These are phyloP conservation scores for Macrotyloma uniflorum DNA, from an alignment of 306 rosid genomes.

Conservation along the genomic window DNA sequence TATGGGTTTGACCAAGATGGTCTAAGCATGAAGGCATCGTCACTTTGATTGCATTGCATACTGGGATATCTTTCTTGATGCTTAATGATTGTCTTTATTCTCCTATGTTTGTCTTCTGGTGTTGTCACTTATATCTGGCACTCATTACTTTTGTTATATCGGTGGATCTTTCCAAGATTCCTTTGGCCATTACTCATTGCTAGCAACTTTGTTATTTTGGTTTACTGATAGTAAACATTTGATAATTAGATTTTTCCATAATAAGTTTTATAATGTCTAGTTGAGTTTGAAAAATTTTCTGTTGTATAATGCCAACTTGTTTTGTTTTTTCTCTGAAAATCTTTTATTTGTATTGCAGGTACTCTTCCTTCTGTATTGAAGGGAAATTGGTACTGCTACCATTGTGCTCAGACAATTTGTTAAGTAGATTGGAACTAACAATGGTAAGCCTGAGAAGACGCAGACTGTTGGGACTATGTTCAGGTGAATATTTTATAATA, in stretches of 20 bases:
- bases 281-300: not conserved
- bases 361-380: conserved; percentile 19
- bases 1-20: conserved; percentile 27
- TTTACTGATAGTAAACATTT: too few species aligned
- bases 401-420: conserved; percentile 21
- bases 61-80: not conserved
- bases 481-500: conserved; percentile 50
- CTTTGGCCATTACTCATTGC: conserved; percentile 1
- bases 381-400: conserved; percentile 32
- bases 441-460: conserved; percentile 95
- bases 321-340: not conserved
- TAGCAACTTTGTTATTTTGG: too few species aligned
- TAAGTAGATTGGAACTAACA: conserved; percentile 28
- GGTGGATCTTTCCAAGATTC: conserved; percentile 23
- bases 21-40: conserved; percentile 17
- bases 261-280: not conserved
- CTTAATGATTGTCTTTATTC: conserved; percentile 1
- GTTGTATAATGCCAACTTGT: not conserved
- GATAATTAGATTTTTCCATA: conserved; percentile 5
- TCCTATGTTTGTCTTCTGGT: conserved; percentile 12
- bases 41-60: conserved; percentile 24
- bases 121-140: not conserved
- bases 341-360: conserved; percentile 7
- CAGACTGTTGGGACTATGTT: conserved; percentile 76
- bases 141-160: not conserved